Evolutionary conservation across 768 basidiomycete species (phyloP).

Genomic region (Kwoniella dejecticola): DNA sequence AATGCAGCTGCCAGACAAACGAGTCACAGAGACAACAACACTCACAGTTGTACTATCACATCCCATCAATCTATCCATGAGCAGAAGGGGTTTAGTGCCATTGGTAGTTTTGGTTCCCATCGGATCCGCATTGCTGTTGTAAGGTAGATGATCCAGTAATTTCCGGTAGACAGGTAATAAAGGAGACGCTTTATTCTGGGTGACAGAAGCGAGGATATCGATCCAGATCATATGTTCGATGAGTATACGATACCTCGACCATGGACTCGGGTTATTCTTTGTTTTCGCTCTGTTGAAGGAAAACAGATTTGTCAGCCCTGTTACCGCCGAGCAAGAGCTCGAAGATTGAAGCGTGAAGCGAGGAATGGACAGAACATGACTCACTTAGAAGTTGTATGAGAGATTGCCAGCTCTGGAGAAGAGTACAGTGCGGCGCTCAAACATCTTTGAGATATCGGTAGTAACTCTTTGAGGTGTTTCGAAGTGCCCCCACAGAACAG

Average conservation of each 20-base stretch:
- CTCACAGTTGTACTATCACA: conserved; percentile 34
- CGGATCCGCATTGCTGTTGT: not conserved
- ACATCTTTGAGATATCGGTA: conserved; percentile 14
- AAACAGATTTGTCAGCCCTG: not conserved
- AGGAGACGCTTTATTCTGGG: conserved; percentile 18
- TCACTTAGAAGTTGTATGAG: not conserved
- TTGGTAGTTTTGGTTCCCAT: not conserved
- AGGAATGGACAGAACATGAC: not conserved
- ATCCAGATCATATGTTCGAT: conserved; percentile 29
- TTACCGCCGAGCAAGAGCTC: not conserved
- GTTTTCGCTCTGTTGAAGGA: not conserved
- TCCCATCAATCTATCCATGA: conserved; percentile 29
- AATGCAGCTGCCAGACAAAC: too few species aligned
- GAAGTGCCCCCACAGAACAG: conserved; percentile 27
- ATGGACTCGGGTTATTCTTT: conserved; percentile 5
- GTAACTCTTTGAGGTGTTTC: conserved; percentile 16
- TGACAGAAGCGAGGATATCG: conserved; percentile 30
- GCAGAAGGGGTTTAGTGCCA: not conserved
- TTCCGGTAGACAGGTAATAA: conserved; percentile 20
- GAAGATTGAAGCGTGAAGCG: not conserved
- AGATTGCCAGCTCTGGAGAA: conserved; percentile 13
- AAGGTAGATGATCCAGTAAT: conserved; percentile 14
- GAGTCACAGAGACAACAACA: not conserved
- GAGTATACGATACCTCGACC: conserved; percentile 19
- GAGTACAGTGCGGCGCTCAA: conserved; percentile 15